Base-by-base conservation (phyloP, 2,329 filamentous ascomycete genomes). In the Colletotrichum sp. region DNA sequence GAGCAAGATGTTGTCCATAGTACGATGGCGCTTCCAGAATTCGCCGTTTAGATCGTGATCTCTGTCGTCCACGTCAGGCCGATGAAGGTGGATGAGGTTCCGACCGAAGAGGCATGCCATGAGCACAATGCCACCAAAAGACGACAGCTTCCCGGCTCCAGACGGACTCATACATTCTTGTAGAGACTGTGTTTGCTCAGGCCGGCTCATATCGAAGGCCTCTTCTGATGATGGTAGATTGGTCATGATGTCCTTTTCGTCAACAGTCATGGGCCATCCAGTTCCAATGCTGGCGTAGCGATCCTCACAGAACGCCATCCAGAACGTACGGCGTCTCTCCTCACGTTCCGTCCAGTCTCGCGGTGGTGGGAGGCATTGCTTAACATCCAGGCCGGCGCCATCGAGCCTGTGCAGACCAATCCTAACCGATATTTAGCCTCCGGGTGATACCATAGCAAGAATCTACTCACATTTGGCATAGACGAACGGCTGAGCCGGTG, bases 251-350 rank as follows among this genome's bases (percentile, higher is more conserved):
- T 99, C 97, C 82, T 91, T 91, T 85, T 99, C 97, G 78, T 98
- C 96, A 70, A 98, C 91, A 1, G 91, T 93, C 94, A 98, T 96
- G 1, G 97, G 97, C 97, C 97, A 98, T 8, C 97, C 97, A 3
- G 97, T 98, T 39, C 97, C 97, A 72, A 98, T 97, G 80, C 96
- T 98, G 8, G 96, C 95, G 85, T 98, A 98, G 68, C 97, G 92
- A 81, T 98, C 97, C 77, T 96, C 88, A 79, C 94, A 95, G 81
- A 98, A 98, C 5, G 94, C 92, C 92, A 97, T 94, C 97, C 97
- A 99, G 79, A 98, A 98, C 0, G 96, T 98, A 78, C 97, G 91
- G 68, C 97, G 91, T 78, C 97, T 90, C 83, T 99, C 97, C 85
- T 98, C 97, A 71, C 92, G 91, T 83, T 98, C 97, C 0, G 95